Evolutionary conservation across 2,329 filamentous ascomycete genomes (phyloP), one percentile per base, ranked within the genome.

Genomic region (Aspergillus vadensis): DNA sequence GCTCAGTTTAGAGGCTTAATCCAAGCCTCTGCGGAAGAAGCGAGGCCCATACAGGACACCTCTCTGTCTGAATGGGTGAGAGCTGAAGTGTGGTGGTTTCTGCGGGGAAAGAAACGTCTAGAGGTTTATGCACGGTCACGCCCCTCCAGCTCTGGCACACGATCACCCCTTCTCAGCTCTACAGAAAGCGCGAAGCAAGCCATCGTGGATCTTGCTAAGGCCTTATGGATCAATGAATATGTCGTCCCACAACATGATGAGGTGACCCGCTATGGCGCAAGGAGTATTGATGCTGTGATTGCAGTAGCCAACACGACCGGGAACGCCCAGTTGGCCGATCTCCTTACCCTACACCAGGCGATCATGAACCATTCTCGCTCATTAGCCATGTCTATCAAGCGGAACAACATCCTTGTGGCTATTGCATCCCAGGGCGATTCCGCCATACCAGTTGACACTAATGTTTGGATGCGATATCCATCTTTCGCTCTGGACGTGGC

Each of bases 61-160:
- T 80, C 86, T 0, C 82, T 89, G 0, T 81, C 83, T 50, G 86
- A 92, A 61, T 89, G 93, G 79, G 82, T 89, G 9, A 85, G 91
- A 60, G 88, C 88, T 23, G 88, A 87, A 3, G 80, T 91, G 0
- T 97, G 93, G 93, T 97, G 93, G 93, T 96, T 97, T 70, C 73
- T 96, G 49, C 89, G 86, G 67, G 93, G 92, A 19, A 88, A 92
- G 63, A 86, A 88, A 70, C 87, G 88, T 9, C 81, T 97, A 55
- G 93, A 97, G 73, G 76, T 79, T 12, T 82, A 88, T 41, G 87
- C 96, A 50, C 84, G 91, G 62, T 87, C 86, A 55, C 83, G 86
- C 6, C 83, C 88, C 30, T 77, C 80, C 38, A 81, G 77, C 44
- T 80, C 83, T 4, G 83, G 86, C 62, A 79, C 65, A 79, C 82